Evolutionary conservation across 2,329 filamentous ascomycete species (phyloP).

Genomic region (Colletotrichum acutatum): DNA sequence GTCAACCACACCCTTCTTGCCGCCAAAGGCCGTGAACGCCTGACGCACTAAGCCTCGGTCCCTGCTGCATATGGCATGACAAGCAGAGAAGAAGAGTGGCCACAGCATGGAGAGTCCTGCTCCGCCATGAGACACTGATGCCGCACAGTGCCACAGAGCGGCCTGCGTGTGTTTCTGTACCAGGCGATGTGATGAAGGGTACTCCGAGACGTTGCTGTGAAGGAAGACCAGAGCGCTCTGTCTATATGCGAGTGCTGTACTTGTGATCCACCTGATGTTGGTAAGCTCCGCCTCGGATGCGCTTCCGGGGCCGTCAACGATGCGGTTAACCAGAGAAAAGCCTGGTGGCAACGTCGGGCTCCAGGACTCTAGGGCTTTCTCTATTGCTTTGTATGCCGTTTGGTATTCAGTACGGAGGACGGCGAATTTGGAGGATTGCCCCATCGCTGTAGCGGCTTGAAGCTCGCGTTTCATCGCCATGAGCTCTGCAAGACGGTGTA

Average conservation of each 20-base stretch:
- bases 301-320: slow-evolving; percentile 32
- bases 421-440: slow-evolving; percentile 21
- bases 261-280: slow-evolving; percentile 30
- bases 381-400: slow-evolving; percentile 24
- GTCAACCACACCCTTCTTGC: slow-evolving; percentile 28
- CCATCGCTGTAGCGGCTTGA: slow-evolving; percentile 10
- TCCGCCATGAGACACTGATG: slow-evolving; percentile 30
- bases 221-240: slow-evolving; percentile 33
- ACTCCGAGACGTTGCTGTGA: slow-evolving; percentile 26
- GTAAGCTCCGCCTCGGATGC: slow-evolving; percentile 32
- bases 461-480: slow-evolving; percentile 24
- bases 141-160: slow-evolving; percentile 35
- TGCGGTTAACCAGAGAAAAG: slow-evolving; percentile 34
- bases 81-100: slow-evolving; percentile 34
- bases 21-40: slow-evolving; percentile 32
- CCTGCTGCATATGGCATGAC: slow-evolving; percentile 33
- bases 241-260: slow-evolving; percentile 33
- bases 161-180: slow-evolving; percentile 35
- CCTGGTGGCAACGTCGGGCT: slow-evolving; percentile 24
- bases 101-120: slow-evolving; percentile 32
- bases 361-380: slow-evolving; percentile 27
- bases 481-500: slow-evolving; percentile 29
- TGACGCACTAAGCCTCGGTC: slow-evolving; percentile 35
- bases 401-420: slow-evolving; percentile 30
- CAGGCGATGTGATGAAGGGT: slow-evolving; percentile 28